Percentiles rank a stretch among this genome's conserved stretches.
Conservation (phyloP, 2,329 filamentous ascomycete species). For the Xylariales sp. region DNA sequence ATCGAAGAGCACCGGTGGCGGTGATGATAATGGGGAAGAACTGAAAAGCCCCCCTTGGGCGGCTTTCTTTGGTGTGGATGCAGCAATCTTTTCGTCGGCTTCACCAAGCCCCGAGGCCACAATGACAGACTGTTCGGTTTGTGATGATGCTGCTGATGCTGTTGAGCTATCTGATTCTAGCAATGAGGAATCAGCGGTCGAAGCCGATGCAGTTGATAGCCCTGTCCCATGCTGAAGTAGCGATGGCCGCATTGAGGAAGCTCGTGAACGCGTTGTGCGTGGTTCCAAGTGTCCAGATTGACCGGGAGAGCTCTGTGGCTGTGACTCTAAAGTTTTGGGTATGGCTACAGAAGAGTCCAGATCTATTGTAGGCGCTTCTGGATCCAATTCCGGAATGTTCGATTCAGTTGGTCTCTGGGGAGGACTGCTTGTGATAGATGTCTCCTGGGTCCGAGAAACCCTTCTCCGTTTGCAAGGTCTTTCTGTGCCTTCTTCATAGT, state of each 20-base stretch:
- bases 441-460: slow-evolving; percentile 1
- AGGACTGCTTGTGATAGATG: neutral
- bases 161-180: slow-evolving; percentile 16
- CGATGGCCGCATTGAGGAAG: slow-evolving; percentile 13
- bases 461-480: slow-evolving; percentile 14
- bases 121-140: slow-evolving; percentile 19
- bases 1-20: slow-evolving; percentile 48
- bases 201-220: slow-evolving; percentile 16
- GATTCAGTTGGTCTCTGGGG: neutral
- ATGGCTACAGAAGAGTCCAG: slow-evolving; percentile 7
- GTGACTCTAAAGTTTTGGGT: neutral
- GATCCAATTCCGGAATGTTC: neutral
- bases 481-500: slow-evolving; percentile 20
- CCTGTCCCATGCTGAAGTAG: slow-evolving; percentile 17
- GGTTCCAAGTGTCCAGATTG: no score
- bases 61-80: slow-evolving; percentile 17
- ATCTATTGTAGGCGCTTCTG: neutral
- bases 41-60: slow-evolving; percentile 21
- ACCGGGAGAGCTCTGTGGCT: neutral
- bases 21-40: slow-evolving; percentile 56
- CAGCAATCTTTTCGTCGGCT: slow-evolving; percentile 12
- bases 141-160: slow-evolving; percentile 18
- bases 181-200: slow-evolving; percentile 18
- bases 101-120: slow-evolving; percentile 1
- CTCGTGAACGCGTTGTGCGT: slow-evolving; percentile 20